Base-by-base conservation (phyloP, 371 early-diverging fungal genomes). In the Mucor piriformis region DNA sequence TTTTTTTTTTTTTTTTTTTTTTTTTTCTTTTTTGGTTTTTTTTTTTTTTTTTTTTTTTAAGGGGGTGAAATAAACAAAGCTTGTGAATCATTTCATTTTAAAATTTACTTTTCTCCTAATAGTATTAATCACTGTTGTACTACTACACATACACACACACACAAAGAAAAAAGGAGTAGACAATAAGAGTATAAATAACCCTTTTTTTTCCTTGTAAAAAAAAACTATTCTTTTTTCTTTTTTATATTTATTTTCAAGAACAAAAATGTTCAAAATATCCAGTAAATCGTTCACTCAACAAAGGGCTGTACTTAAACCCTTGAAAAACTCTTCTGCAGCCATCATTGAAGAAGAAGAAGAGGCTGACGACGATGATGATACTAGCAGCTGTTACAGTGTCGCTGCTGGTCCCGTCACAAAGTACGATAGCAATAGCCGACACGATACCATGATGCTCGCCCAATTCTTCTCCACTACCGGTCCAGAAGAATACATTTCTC, bases 401-500 rank as follows among this genome's bases (percentile, higher is more conserved):
- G 18, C n/a, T n/a, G n/a, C n/a, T n/a, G n/a, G n/a, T n/a, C n/a
- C n/a, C n/a, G n/a, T n/a, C n/a, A n/a, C 10, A 25, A 42, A n/a
- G 29, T 16, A 21, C 8, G 2, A 42, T 38, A 2, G 25, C 46
- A 25, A 21, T 32, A 35, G 56, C 24, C 8, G 47, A 23, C 50
- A 50, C 21, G 72, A 77, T 33, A 74, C 73, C 0, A 54, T 70
- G 25, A 43, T 66, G 8, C 24, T 77, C 13, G 78, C 78, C 2
- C 63, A 74, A 47, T 77, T 77, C 21, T 49, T 77, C 18, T 61
- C 73, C 0, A 62, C 65, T 1, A 77, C 78, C 1, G 70, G 75
- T 1, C 78, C 78, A 1, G 73, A 77, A 38, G 73, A 77, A 29
- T 70, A 66, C 44, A 23, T 21, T 10, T 2, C 43, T 21, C 16